Percentiles rank a stretch among this genome's conserved stretches.
phyloP scores from a whole-genome alignment of 1,139 yeast species.

The Suhomyces atakaporum region DNA sequence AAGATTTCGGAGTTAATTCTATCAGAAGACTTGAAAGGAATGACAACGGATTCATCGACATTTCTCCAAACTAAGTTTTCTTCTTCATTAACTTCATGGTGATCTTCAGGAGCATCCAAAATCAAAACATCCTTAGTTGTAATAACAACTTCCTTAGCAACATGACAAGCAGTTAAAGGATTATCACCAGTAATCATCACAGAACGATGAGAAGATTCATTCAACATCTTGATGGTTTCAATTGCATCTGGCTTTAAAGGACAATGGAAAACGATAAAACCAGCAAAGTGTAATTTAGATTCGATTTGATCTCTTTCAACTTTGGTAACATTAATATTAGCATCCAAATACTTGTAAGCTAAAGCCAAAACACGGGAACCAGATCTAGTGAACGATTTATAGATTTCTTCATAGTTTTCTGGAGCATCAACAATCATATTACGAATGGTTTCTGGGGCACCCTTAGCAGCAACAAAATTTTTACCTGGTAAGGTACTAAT shows the following conservation, averaged over 20 bases:
- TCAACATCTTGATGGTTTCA: slow-evolving; percentile 87
- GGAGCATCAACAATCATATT: slow-evolving; percentile 76
- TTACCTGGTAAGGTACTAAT: slow-evolving; percentile 53
- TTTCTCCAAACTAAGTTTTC: slow-evolving; percentile 80
- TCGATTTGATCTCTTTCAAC: slow-evolving; percentile 77
- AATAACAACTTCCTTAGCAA: slow-evolving; percentile 89
- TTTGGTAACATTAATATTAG: slow-evolving; percentile 51
- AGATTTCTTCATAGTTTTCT: slow-evolving; percentile 77
- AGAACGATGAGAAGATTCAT: slow-evolving; percentile 92
- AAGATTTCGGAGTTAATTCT: slow-evolving; percentile 61
- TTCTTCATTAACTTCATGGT: slow-evolving; percentile 51
- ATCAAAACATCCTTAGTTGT: slow-evolving; percentile 80
- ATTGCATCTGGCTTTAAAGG: slow-evolving; percentile 94
- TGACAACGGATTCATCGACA: slow-evolving; percentile 71
- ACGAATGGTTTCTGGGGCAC: slow-evolving; percentile 98
- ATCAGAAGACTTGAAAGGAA: slow-evolving; percentile 67
- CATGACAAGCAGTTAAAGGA: slow-evolving; percentile 97
- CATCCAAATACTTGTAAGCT: slow-evolving; percentile 75
- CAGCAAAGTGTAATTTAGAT: slow-evolving; percentile 74
- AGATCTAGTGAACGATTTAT: slow-evolving; percentile 87
- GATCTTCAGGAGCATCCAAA: slow-evolving; percentile 81
- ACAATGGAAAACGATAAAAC: slow-evolving; percentile 95
- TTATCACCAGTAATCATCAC: slow-evolving; percentile 99
- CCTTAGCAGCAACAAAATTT: slow-evolving; percentile 85
- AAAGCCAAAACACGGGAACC: slow-evolving; percentile 96